These are phyloP conservation scores for Staphylotrichum longicolle DNA, from an alignment of 495 filamentous ascomycete genomes.

Conservation along the genomic window DNA sequence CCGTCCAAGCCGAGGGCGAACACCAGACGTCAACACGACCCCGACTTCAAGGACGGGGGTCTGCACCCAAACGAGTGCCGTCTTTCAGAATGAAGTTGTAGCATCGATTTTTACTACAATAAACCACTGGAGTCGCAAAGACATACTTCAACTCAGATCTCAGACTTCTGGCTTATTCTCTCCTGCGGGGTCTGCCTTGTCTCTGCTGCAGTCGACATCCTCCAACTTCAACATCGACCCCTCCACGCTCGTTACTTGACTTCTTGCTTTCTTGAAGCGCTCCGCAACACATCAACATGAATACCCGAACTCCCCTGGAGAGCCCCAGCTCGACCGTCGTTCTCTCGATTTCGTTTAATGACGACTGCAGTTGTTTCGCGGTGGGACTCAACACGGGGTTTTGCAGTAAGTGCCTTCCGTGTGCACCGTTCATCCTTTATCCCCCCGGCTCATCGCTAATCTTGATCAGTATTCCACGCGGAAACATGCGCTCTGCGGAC, in stretches of 20 bases:
- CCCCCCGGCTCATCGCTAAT: background rate
- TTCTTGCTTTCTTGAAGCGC: background rate
- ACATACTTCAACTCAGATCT: background rate
- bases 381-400: slow-evolving; percentile 86
- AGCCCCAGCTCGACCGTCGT: slow-evolving; percentile 69
- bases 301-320: slow-evolving; percentile 84
- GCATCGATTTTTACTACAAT: background rate
- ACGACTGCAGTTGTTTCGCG: slow-evolving; percentile 82
- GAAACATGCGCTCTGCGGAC: slow-evolving; percentile 72
- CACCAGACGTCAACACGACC: background rate
- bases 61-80: background rate
- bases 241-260: slow-evolving; percentile 5
- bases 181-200: no score
- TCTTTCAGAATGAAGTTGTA: slow-evolving; percentile 12
- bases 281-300: slow-evolving; percentile 58
- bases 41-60: no score
- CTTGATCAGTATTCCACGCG: slow-evolving; percentile 67
- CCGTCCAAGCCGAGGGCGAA: no score
- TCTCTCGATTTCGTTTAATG: slow-evolving; percentile 82
- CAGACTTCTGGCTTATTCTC: no score
- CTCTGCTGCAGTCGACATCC: background rate
- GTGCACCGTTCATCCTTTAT: no score
- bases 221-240: background rate
- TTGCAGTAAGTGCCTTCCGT: slow-evolving; percentile 59
- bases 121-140: background rate